Base-by-base conservation (phyloP, 306 rosid species). In the Quercus suber region DNA sequence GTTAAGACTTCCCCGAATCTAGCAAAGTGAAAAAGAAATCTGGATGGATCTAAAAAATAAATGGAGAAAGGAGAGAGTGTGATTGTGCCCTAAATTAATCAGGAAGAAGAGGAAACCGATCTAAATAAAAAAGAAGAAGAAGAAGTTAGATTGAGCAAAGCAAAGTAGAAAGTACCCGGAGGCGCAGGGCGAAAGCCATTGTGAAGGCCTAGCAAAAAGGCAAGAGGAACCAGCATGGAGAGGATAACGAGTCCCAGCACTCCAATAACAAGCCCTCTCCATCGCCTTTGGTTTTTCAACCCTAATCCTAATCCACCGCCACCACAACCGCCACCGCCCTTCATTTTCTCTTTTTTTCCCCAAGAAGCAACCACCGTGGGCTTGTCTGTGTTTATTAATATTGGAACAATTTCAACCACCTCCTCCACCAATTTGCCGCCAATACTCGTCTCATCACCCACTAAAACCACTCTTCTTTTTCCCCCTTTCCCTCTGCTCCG, bases 191-290 rank as follows among this genome's bases (percentile, higher is more conserved):
- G 97, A 81, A 95, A 92, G 79, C 97, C 94, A 82, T 91, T 92
- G 84, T 95, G 97, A 45, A 92, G 90, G 49, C 99, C 99, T 76
- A 95, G 98, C 85, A 95, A 78, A 78, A 95, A 95, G 77, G 87
- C 91, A 76, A 95, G 98, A 53, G 99, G 99, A 35, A 95, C 99
- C 61, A 95, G 98, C 98, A 92, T 91, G 68, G 99, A 95, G 69
- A 95, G 98, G 63, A 95, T 61, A 77, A 95, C 98, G 49, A 95
- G 94, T 63, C 92, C 97, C 52, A 92, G 87, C 4, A 95, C 99
- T 74, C 92, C 99, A 77, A 95, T 86, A 43, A 88, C 98, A 60
- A 92, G 80, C 19, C 98, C 97, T 74, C 82, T 82, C 99, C 99
- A 95, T 79, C 98, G 92, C 79, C 94, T 83, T 85, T 95, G 92